A percentile compares a stretch with the other conserved stretches of the same genome.
phyloP scores from a whole-genome alignment of 331 rosid genomes.

The Acacia pycnantha region DNA sequence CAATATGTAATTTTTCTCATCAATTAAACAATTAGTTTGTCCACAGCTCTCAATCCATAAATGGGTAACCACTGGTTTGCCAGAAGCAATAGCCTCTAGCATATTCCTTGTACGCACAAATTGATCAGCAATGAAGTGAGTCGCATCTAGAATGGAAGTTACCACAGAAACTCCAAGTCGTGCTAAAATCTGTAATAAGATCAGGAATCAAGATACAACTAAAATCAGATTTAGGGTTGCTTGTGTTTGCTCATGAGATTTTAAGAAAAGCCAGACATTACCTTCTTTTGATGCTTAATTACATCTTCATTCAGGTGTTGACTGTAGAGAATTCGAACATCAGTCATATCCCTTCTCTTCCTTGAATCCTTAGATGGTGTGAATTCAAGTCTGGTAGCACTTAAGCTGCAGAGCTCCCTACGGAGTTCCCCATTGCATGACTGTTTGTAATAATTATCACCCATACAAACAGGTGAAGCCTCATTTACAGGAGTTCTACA shows the following conservation, averaged over 20 bases:
- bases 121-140: conserved; percentile 88
- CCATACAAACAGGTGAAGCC: conserved; percentile 88
- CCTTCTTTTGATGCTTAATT: conserved; percentile 90
- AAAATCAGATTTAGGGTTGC: conserved; percentile 22
- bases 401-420: conserved; percentile 68
- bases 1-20: conserved; percentile 73
- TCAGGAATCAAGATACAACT: conserved; percentile 31
- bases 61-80: conserved; percentile 91
- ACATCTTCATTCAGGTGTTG: conserved; percentile 71
- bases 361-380: conserved; percentile 69
- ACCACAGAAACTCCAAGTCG: conserved; percentile 72
- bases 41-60: conserved; percentile 95
- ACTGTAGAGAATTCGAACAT: conserved; percentile 79
- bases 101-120: conserved; percentile 91
- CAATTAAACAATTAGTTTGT: conserved; percentile 85
- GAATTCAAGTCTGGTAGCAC: conserved; percentile 38
- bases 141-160: conserved; percentile 78
- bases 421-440: conserved; percentile 53
- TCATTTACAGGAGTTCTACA: conserved; percentile 49
- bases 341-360: conserved; percentile 76
- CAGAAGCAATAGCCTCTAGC: conserved; percentile 89
- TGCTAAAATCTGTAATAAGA: conserved; percentile 56
- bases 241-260: neutral
- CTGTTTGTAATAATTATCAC: conserved; percentile 63
- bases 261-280: conserved; percentile 26